Evolutionary conservation across 1,284 basidiomycete genomes (phyloP), one percentile per base, ranked within the genome.

Genomic region (Tausonia pullulans): DNA sequence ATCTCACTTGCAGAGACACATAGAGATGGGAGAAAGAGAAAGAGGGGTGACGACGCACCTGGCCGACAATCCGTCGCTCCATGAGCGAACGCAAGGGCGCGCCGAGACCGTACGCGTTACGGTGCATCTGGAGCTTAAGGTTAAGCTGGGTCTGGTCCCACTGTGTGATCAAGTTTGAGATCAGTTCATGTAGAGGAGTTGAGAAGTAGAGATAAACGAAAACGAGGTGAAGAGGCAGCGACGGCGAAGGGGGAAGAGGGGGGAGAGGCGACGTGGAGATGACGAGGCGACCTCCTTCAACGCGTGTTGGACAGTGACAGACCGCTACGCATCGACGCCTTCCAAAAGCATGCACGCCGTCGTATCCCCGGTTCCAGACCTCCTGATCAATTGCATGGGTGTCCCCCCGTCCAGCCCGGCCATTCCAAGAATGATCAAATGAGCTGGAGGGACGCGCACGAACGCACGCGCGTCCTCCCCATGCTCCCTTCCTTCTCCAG

Each of bases 111-210:
- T 87, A 88, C 50, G 87, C 77, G 76, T 93, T 87, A 63, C 94
- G 83, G 74, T 92, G 84, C 77, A 96, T 79, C 55, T 84, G 91
- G 67, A 96, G 80, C 74, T 88, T 88, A 65, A 94, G 75, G 74
- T 88, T 87, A 74, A 91, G 87, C 74, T 95, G 91, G 5, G 94
- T 94, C 69, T 85, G 85, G 65, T 92, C 86, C 95, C 95, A 98
- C 91, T 96, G 59, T 2, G 27, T 55, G 10, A 55, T 55, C 53
- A 39, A 41, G 39, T 14, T 10, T 8, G 40, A 9, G 51, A 49
- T 41, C 63, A 40, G 4, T 55, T 14, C 14, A 49, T 60, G 1
- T 13, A 8, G 7, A 74, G 82, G n/a, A 68, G 46, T 62, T 45
- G 11, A 51, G 16, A 6, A 43, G 14, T 52, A 16, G 41, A 61